Evolutionary conservation across 1,284 basidiomycete genomes (phyloP).

Genomic region (Anthracocystis panici-leucophaei): DNA sequence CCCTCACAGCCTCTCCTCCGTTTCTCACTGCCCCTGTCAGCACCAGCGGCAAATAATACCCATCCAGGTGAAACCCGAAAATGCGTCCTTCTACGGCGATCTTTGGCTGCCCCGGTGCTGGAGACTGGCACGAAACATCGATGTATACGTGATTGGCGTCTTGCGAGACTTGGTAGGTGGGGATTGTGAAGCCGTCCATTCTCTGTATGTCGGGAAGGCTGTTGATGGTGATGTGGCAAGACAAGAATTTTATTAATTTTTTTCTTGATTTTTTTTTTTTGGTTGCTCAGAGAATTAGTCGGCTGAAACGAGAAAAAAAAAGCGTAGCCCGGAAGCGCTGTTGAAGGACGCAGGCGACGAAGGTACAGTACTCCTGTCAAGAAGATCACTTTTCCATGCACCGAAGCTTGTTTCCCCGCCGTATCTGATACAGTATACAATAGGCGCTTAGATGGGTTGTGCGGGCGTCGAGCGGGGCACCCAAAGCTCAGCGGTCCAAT

Average conservation of each 20-base stretch:
- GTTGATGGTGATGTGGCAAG: not conserved
- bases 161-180: constrained; percentile 23
- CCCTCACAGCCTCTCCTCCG: no score
- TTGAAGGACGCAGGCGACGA: no score
- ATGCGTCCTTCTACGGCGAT: constrained; percentile 40
- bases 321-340: no score
- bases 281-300: constrained; percentile 15
- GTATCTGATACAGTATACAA: no score
- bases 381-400: no score
- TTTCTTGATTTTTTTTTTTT: not conserved
- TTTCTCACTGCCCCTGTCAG: constrained; percentile 20
- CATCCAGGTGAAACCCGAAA: constrained; percentile 43
- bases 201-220: not conserved
- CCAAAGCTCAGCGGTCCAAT: no score
- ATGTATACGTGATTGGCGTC: constrained; percentile 30
- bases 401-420: no score
- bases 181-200: constrained; percentile 43
- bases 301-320: not conserved
- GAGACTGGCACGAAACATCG: constrained; percentile 4
- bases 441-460: no score
- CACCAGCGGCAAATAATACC: constrained; percentile 44
- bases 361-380: no score
- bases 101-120: constrained; percentile 10
- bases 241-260: not conserved
- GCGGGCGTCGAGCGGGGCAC: no score